phyloP scores from a whole-genome alignment of 2,329 filamentous ascomycete genomes.

The Akanthomyces dipterigenus region DNA sequence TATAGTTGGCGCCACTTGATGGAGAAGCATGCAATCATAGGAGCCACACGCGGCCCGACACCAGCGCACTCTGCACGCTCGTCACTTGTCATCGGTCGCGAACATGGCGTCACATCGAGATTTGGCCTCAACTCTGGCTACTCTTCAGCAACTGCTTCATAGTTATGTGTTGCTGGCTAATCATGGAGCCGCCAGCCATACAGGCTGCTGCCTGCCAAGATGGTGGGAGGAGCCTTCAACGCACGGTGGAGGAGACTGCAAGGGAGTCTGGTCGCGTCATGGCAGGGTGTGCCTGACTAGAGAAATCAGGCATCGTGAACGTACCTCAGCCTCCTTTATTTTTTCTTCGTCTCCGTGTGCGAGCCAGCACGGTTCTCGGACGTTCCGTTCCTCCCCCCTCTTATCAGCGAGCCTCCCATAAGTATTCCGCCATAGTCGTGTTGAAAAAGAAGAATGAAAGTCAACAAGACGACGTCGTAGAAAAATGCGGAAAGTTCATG shows the following conservation, averaged over 20 bases:
- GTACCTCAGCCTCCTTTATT: conserved; percentile 9
- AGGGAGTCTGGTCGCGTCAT: background rate
- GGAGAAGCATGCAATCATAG: conserved; percentile 7
- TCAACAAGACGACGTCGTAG: background rate
- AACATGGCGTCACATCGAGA: background rate
- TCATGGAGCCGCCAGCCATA: background rate
- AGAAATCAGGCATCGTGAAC: conserved; percentile 8
- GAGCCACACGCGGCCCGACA: conserved; percentile 6
- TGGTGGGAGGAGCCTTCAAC: conserved; percentile 2
- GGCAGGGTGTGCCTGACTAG: conserved; percentile 7
- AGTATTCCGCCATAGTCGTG: background rate
- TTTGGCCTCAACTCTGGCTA: background rate
- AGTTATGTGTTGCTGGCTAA: background rate
- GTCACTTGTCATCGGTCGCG: background rate
- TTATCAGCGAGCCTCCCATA: background rate
- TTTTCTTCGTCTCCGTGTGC: background rate
- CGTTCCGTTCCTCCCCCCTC: conserved; percentile 3
- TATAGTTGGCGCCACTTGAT: conserved; percentile 6
- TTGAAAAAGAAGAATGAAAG: background rate
- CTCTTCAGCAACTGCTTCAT: background rate
- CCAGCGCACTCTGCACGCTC: background rate
- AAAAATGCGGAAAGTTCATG: conserved; percentile 13
- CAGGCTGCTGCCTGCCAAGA: background rate
- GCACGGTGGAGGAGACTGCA: background rate
- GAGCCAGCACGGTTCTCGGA: conserved; percentile 8